Evolutionary conservation across 1,284 basidiomycete species (phyloP), one percentile per base, ranked within the genome.

Genomic region (Rhodotorula sp.): DNA sequence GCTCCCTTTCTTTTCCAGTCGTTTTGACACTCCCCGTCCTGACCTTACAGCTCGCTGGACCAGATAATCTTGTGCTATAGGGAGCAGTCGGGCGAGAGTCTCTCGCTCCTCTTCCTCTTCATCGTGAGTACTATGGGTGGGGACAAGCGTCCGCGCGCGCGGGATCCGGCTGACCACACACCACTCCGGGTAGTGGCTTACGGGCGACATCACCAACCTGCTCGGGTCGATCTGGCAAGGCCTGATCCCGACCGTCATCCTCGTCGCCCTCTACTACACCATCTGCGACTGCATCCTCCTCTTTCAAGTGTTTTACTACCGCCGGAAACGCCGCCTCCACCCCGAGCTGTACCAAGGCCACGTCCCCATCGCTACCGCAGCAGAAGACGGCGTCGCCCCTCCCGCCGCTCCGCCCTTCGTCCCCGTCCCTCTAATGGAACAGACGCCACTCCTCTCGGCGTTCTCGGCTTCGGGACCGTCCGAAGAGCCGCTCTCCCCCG

Each of bases 251-350:
- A 77, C 76, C 12, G 73, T 73, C 30, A 74, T 74, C 66, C 72
- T 78, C 42, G 71, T 78, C 49, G 77, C 74, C 20, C 29, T 75
- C 22, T 71, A 60, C 63, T 62, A 71, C 45, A 55, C 69, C 37
- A 22, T 65, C 20, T 78, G 77, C 62, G 77, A 78, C 62, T 54
- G 76, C 22, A 64, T 78, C 64, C 70, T 78, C 33, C 72, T 78
- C 70, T 72, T 66, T 60, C 77, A 76, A 45, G 71, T 67, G 17
- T 67, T 66, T 60, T 71, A 78, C 69, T 78, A 78, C 67, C 77
- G 75, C 37, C 64, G 69, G n/a, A 71, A 74, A 62, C 71, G 77
- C 20, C 30, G 62, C 42, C 59, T 66, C 4, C 70, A 76, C 68
- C 77, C 77, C 17, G 72, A 76, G 48, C 68, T 73, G 26, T 78